Evolutionary conservation across 177 flowering plant species (phyloP).

Genomic region (Vitis hybrid): DNA sequence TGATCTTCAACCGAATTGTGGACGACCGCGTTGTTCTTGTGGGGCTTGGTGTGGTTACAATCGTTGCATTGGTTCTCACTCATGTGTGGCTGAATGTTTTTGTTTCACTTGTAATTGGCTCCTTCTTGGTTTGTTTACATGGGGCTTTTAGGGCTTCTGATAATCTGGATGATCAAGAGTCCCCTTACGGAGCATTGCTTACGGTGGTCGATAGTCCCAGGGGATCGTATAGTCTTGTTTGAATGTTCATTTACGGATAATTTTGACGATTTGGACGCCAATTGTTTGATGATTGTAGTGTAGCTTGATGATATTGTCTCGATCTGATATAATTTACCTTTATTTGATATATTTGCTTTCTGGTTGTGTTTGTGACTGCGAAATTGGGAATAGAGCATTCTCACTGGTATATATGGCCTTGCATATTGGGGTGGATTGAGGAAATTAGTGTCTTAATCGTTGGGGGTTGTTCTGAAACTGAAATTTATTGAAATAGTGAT

Average conservation of each 20-base stretch:
- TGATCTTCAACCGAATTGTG: slow-evolving; percentile 30
- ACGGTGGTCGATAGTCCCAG: slow-evolving; percentile 25
- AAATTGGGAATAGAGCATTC: too few relatives aligned
- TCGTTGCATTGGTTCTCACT: slow-evolving; percentile 38
- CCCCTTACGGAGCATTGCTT: slow-evolving; percentile 38
- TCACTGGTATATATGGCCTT: too few relatives aligned
- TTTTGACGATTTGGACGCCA: too few relatives aligned
- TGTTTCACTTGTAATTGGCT: slow-evolving; percentile 35
- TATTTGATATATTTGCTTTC: too few relatives aligned
- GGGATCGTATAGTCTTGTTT: slow-evolving; percentile 28
- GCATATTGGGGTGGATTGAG: too few relatives aligned
- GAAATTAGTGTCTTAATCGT: too few relatives aligned
- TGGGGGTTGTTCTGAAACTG: too few relatives aligned
- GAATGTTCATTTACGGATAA: background rate
- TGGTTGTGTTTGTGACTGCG: too few relatives aligned
- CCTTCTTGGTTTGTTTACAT: slow-evolving; percentile 42
- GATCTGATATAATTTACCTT: too few relatives aligned
- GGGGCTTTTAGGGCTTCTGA: slow-evolving; percentile 49
- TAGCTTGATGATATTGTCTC: too few relatives aligned
- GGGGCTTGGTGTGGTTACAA: slow-evolving; percentile 31
- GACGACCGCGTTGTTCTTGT: slow-evolving; percentile 41
- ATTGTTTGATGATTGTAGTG: too few relatives aligned
- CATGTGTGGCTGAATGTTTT: slow-evolving; percentile 49
- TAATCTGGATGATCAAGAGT: slow-evolving; percentile 45
- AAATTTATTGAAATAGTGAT: too few relatives aligned